Base-by-base conservation (phyloP, 2,329 filamentous ascomycete species). In the Apiospora sp. region DNA sequence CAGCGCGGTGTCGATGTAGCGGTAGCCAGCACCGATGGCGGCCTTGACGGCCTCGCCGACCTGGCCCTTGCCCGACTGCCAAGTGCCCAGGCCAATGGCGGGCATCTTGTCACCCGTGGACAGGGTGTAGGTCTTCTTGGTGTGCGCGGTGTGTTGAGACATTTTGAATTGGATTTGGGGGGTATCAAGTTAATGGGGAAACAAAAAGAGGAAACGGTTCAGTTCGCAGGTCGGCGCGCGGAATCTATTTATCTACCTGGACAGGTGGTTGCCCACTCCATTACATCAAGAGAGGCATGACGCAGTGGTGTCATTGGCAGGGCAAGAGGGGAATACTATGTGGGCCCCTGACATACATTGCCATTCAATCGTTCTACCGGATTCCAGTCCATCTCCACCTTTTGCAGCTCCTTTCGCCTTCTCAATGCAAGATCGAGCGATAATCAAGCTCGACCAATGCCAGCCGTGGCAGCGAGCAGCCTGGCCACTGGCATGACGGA, bases 61-160 rank as follows among this genome's bases (percentile, higher is more conserved):
- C 82, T 94, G 88, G 76, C 92, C 87, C 76, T 81, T 83, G 72
- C 92, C 91, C 78, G 93, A 94, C 80, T 94, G 92, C 93, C 93
- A 95, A 72, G 93, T 95, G 72, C 93, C 93, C 67, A 95, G 87
- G 74, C 93, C 93, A 76, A 95, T 83, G 77, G 91, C 91, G 72
- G 93, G 92, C 74, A 96, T 96, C 84, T 93, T 91, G 82, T 89
- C 92, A 73, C 94, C 93, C 71, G 91, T 92, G 84, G 94, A 93
- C 82, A 94, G 89, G 76, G 89, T 91, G 80, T 91, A 92, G 79
- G 90, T 88, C 78, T 87, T 87, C 74, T 84, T 85, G 71, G 51
- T 72, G 48, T 71, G 61, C 3, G 8, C 8, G 58, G n/a, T 64
- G 46, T 71, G 58, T 43, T 71, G 71, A 24, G 72, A 71, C 72